These are phyloP conservation scores for Chytridium lagenaria DNA, from an alignment of 371 early-diverging fungal species.

Conservation along the genomic window DNA sequence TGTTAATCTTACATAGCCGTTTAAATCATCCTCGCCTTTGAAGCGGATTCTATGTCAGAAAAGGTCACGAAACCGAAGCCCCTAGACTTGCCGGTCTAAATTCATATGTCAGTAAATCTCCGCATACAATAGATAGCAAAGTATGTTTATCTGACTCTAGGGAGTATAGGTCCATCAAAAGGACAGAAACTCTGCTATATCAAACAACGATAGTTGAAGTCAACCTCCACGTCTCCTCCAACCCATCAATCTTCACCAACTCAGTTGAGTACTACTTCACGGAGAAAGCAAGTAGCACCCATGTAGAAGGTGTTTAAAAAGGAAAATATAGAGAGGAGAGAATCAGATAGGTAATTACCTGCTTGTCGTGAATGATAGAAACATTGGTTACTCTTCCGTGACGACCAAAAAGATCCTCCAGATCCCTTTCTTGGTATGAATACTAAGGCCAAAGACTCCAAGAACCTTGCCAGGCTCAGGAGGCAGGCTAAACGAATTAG, in stretches of 20 bases:
- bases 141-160: slow-evolving; percentile 22
- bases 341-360: slow-evolving; percentile 23
- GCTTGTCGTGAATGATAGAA: slow-evolving; percentile 44
- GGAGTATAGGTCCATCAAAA: background rate
- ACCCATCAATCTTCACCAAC: slow-evolving; percentile 23
- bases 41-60: slow-evolving; percentile 54
- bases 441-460: slow-evolving; percentile 83
- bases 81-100: slow-evolving; percentile 65
- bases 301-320: slow-evolving; percentile 4
- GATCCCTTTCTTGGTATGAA: slow-evolving; percentile 71
- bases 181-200: slow-evolving; percentile 16
- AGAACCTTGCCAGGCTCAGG: slow-evolving; percentile 69
- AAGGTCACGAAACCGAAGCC: slow-evolving; percentile 73
- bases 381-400: slow-evolving; percentile 62
- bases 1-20: slow-evolving; percentile 63
- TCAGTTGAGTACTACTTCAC: slow-evolving; percentile 13
- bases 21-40: slow-evolving; percentile 59
- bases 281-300: background rate
- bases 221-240: background rate
- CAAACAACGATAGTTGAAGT: slow-evolving; percentile 9
- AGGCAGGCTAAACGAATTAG: background rate
- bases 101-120: too few species aligned
- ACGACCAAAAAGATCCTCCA: slow-evolving; percentile 71
- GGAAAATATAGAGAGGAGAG: background rate
- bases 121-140: background rate